Evolutionary conservation across 352 stramenopile species (phyloP).

Genomic region (Globisporangium sylvaticum): DNA sequence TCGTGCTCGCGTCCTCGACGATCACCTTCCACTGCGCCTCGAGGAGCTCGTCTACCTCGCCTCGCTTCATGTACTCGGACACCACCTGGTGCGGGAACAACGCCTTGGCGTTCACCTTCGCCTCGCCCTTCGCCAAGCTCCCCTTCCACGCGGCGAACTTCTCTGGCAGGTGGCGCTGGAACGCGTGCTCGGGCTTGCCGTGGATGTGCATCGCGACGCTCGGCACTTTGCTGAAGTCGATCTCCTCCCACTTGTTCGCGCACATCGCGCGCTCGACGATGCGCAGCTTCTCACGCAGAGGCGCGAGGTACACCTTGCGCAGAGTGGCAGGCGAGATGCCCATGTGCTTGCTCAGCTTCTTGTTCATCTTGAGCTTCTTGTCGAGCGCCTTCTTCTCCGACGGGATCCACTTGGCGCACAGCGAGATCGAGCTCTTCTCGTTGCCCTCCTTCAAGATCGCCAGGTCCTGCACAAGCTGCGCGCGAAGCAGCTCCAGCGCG

Average conservation of each 20-base stretch:
- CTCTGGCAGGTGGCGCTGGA: conserved; percentile 29
- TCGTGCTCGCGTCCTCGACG: conserved; percentile 50
- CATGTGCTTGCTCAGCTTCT: conserved; percentile 47
- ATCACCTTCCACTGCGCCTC: conserved; percentile 53
- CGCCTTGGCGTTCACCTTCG: conserved; percentile 42
- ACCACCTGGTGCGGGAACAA: conserved; percentile 53
- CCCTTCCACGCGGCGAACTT: conserved; percentile 35
- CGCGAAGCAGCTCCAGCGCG: conserved; percentile 34
- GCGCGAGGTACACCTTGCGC: conserved; percentile 44
- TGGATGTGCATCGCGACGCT: conserved; percentile 48
- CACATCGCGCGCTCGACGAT: conserved; percentile 50
- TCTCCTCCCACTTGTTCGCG: conserved; percentile 41
- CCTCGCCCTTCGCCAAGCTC: conserved; percentile 25
- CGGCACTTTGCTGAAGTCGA: conserved; percentile 36
- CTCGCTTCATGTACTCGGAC: conserved; percentile 26
- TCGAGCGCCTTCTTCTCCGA: conserved; percentile 54
- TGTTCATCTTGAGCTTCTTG: conserved; percentile 46
- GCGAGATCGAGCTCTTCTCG: conserved; percentile 21
- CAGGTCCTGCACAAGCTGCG: conserved; percentile 32
- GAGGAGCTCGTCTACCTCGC: conserved; percentile 28
- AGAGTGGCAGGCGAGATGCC: conserved; percentile 31
- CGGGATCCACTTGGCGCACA: conserved; percentile 57
- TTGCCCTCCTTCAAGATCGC: conserved; percentile 16
- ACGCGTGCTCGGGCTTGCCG: conserved; percentile 36
- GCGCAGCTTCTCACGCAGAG: conserved; percentile 31